Conservation (phyloP, 306 rosid genomes). For the Trifolium repens region DNA sequence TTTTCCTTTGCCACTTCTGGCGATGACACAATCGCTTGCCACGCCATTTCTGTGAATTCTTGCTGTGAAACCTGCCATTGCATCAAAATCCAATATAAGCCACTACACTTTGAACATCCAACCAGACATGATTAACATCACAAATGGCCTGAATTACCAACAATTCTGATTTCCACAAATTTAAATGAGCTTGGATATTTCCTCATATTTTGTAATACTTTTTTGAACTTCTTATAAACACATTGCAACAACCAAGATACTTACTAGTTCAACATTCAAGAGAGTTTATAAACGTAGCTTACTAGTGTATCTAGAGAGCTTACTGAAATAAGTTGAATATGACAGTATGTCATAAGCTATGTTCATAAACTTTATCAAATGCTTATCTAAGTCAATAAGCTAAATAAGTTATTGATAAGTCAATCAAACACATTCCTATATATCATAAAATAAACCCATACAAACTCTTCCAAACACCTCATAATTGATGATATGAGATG, state of each 20-base stretch:
- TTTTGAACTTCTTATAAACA: not conserved
- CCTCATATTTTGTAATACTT: not conserved
- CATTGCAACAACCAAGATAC: not conserved
- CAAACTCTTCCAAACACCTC: not conserved
- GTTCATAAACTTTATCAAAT: not conserved
- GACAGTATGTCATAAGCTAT: not conserved
- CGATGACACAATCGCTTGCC: conserved; percentile 87
- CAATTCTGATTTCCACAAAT: not conserved
- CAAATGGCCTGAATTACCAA: conserved; percentile 23
- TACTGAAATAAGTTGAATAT: not conserved
- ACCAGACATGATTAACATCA: conserved; percentile 21
- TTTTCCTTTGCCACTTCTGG: conserved; percentile 97
- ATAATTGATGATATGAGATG: not conserved
- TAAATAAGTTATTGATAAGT: not conserved
- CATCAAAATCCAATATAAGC: conserved; percentile 43
- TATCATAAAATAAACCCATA: not conserved
- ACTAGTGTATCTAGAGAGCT: not conserved
- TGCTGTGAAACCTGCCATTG: conserved; percentile 84
- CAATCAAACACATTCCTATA: not conserved
- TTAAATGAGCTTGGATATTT: not conserved
- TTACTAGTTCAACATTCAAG: not conserved
- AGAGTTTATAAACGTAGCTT: not conserved
- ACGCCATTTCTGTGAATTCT: conserved; percentile 97
- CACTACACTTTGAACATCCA: conserved; percentile 34
- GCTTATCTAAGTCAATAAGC: not conserved